Evolutionary conservation across 768 basidiomycete genomes (phyloP).

Genomic region (Lactifluus rugatus): DNA sequence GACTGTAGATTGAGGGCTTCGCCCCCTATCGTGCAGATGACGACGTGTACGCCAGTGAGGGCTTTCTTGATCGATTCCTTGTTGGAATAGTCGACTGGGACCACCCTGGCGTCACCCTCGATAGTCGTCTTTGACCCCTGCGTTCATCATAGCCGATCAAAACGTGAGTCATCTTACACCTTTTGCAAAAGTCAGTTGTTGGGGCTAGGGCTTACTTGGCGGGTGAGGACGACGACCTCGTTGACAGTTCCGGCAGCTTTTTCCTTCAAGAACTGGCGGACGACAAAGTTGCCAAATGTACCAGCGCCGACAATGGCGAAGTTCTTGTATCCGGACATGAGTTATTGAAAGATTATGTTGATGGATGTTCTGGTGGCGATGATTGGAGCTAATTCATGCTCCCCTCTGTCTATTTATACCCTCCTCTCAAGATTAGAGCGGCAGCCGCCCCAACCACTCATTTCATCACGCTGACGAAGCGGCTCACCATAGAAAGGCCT

Average conservation of each 20-base stretch:
- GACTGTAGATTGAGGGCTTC: background rate
- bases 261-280: conserved; percentile 7
- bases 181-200: background rate
- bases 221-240: conserved; percentile 14
- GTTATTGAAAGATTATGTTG: background rate
- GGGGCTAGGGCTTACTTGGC: conserved; percentile 3
- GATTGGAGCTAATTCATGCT: background rate
- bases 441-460: background rate
- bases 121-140: conserved; percentile 22
- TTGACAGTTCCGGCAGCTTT: conserved; percentile 8
- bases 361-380: background rate
- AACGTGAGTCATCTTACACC: too few relatives aligned
- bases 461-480: background rate
- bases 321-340: conserved; percentile 13
- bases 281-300: conserved; percentile 11
- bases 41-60: conserved; percentile 9
- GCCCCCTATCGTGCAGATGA: conserved; percentile 8
- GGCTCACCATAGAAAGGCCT: too few relatives aligned
- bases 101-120: conserved; percentile 1
- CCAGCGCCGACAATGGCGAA: conserved; percentile 19
- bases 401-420: background rate
- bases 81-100: conserved; percentile 10
- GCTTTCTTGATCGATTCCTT: conserved; percentile 3
- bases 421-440: too few relatives aligned
- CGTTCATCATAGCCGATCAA: background rate